Percentiles rank a stretch among this genome's conserved stretches.
Evolutionary conservation across 306 rosid species (phyloP).

Genomic region (Gleditsia sinensis): DNA sequence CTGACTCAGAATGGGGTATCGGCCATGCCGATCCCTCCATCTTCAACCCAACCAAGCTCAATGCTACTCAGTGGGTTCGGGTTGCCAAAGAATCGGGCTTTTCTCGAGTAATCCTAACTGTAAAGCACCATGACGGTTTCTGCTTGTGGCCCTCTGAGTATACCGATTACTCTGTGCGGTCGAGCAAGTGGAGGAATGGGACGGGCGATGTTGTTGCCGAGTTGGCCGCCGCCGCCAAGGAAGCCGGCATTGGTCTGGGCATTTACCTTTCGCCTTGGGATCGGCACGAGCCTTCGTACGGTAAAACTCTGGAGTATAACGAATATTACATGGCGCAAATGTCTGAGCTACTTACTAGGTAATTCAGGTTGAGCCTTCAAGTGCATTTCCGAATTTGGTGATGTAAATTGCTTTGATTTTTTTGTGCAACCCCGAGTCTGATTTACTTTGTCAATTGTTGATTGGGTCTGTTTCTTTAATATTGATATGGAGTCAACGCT

Average conservation of each 20-base stretch:
- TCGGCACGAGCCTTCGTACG: constrained; percentile 68
- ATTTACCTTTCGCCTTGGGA: constrained; percentile 98
- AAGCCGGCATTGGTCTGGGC: constrained; percentile 70
- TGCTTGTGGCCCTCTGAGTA: constrained; percentile 89
- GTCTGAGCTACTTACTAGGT: constrained; percentile 92
- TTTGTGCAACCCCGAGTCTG: too few species aligned
- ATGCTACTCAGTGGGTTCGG: constrained; percentile 79
- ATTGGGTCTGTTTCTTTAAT: not conserved
- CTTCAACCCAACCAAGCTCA: constrained; percentile 67
- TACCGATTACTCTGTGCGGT: constrained; percentile 72
- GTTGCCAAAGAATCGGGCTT: constrained; percentile 79
- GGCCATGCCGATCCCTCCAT: constrained; percentile 58
- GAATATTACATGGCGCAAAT: constrained; percentile 79
- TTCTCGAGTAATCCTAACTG: constrained; percentile 65
- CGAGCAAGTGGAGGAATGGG: constrained; percentile 67
- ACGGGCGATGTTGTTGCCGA: constrained; percentile 79
- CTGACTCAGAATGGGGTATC: constrained; percentile 81
- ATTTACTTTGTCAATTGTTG: not conserved
- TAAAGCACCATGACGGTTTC: constrained; percentile 92
- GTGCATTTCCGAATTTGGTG: not conserved
- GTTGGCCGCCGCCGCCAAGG: constrained; percentile 64
- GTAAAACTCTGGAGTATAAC: constrained; percentile 69
- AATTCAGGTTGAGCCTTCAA: not conserved
- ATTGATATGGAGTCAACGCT: not conserved
- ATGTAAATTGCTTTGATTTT: not conserved